Base-by-base conservation (phyloP, 2,329 filamentous ascomycete genomes). In the Cladosporium sp. region DNA sequence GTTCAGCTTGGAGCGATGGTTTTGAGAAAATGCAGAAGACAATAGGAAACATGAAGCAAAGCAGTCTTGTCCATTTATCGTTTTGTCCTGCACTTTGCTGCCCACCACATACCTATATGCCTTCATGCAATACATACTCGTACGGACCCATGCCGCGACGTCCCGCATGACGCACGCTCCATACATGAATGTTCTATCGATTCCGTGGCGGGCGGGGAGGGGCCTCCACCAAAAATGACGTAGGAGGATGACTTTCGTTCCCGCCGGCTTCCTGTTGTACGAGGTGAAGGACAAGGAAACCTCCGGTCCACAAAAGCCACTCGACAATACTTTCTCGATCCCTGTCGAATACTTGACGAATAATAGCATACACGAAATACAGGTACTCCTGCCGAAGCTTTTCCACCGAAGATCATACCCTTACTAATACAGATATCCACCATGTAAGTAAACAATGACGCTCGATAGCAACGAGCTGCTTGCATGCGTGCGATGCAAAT, bases 381-480 rank as follows among this genome's bases (percentile, higher is more conserved):
- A 45, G 40, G 20, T n/a, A 3, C 17, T 8, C 6, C 12, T 12
- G 28, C 22, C 42, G 24, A 45, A 45, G 17, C 42, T n/a, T 17
- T 45, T n/a, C 1, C 13, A 25, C 42, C 13, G 7, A 45, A 45
- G 7, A 45, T 4, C 9, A n/a, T 22, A 10, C 22, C 13, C n/a
- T 17, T 13, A 28, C 42, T 22, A 28, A 45, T 8, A 5, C 42
- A 28, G 22, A 45, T 13, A 13, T 45, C 28, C 45, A 53, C 24
- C 50, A 53, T 53, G 50, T 53, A 42, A 32, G 50, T 53, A 53
- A 53, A 53, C 50, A 53, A 53, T 34, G 22, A 53, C 37, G 25
- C 28, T 37, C n/a, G n/a, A 39, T 34, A 54, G 37, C 52, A 55
- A 20, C 52, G 24, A 35, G 39, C 39, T 17, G 25, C 25, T 28